These are phyloP conservation scores for Puccinia hordei DNA, from an alignment of 1,284 basidiomycete genomes.

Conservation along the genomic window DNA sequence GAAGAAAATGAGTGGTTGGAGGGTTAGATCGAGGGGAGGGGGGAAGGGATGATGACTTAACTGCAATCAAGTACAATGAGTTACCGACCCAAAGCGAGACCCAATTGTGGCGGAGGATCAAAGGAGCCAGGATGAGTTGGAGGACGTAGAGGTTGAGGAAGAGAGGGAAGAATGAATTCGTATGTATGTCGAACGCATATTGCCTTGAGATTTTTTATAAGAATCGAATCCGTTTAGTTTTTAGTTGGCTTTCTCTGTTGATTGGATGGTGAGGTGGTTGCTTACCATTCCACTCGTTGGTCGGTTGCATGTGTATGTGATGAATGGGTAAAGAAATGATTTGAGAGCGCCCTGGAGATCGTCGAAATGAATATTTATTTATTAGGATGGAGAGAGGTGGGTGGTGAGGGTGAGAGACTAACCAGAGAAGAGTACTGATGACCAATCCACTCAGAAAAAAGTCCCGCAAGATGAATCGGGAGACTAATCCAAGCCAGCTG, in stretches of 20 bases:
- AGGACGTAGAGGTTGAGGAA: conserved; percentile 83
- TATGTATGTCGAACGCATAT: conserved; percentile 91
- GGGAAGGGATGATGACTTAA: not conserved
- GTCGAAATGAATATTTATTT: not conserved
- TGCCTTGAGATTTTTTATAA: conserved; percentile 62
- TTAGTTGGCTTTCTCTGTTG: conserved; percentile 55
- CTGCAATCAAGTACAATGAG: conserved; percentile 58
- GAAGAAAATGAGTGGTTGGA: not conserved
- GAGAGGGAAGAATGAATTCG: conserved; percentile 89
- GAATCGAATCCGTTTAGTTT: not conserved
- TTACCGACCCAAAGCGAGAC: conserved; percentile 89
- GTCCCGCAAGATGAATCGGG: conserved; percentile 82
- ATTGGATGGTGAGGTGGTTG: conserved; percentile 76
- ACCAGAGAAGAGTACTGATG: conserved; percentile 78
- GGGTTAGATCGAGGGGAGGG: not conserved
- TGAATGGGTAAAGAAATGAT: conserved; percentile 70
- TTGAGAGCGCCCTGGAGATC: conserved; percentile 69
- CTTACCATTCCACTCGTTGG: conserved; percentile 58
- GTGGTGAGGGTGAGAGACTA: conserved; percentile 53
- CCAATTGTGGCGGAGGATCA: conserved; percentile 82
- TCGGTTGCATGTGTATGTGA: conserved; percentile 68
- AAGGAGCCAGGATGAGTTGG: conserved; percentile 77
- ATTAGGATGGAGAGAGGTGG: not conserved
- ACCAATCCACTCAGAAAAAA: conserved; percentile 75
- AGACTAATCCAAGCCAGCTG: conserved; percentile 68